A percentile compares a stretch with the other conserved stretches of the same genome.
phyloP scores from a whole-genome alignment of 2,329 filamentous ascomycete species.

The Orbilia ellipsospora region DNA sequence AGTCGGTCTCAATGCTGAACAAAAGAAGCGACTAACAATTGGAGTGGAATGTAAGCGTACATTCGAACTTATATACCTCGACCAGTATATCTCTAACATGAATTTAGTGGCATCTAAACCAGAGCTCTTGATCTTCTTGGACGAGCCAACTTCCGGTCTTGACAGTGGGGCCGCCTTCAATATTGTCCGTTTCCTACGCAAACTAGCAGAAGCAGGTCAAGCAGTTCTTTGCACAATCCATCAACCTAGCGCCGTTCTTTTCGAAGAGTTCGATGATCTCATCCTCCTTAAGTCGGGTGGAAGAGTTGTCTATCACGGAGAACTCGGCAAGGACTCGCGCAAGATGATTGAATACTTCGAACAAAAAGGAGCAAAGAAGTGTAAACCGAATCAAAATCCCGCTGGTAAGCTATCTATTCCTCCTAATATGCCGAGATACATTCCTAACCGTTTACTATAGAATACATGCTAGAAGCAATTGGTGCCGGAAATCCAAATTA shows the following conservation, averaged over 20 bases:
- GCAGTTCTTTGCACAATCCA: constrained; percentile 72
- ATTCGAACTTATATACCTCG: background rate
- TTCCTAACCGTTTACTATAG: constrained; percentile 65
- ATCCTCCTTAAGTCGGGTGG: constrained; percentile 69
- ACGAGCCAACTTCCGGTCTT: constrained; percentile 71
- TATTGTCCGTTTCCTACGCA: constrained; percentile 72
- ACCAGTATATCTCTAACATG: background rate
- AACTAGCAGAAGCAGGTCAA: constrained; percentile 71
- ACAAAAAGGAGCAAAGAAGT: constrained; percentile 66
- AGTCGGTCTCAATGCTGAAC: constrained; percentile 71
- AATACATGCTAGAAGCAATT: constrained; percentile 70
- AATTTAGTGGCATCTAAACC: constrained; percentile 68
- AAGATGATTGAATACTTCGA: constrained; percentile 68
- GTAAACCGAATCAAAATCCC: constrained; percentile 66
- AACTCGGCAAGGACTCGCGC: constrained; percentile 67
- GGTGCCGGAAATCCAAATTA: constrained; percentile 73
- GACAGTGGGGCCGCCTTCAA: constrained; percentile 71
- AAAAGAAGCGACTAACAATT: constrained; percentile 69
- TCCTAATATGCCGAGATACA: background rate
- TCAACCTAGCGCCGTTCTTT: constrained; percentile 69
- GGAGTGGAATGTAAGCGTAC: constrained; percentile 18
- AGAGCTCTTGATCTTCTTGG: constrained; percentile 73
- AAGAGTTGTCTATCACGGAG: constrained; percentile 68
- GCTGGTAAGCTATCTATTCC: constrained; percentile 59
- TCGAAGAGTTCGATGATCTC: constrained; percentile 70